These are phyloP conservation scores for Globisporangium paddicum DNA, from an alignment of 352 stramenopile species.

Conservation along the genomic window DNA sequence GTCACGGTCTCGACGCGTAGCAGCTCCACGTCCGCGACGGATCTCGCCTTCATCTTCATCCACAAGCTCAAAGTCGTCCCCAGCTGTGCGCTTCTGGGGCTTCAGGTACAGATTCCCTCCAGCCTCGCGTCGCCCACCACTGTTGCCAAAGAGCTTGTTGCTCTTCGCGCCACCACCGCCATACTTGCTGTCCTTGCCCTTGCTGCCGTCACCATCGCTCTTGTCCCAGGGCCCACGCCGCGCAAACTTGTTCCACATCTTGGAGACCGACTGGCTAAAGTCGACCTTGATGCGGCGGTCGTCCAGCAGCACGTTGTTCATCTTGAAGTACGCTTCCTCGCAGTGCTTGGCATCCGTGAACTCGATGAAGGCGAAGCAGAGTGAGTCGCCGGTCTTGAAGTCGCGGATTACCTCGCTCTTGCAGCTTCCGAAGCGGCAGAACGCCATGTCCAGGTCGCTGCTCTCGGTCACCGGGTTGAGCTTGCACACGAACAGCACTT, in stretches of 20 bases:
- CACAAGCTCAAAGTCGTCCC: conserved; percentile 14
- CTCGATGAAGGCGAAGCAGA: conserved; percentile 99
- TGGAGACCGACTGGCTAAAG: conserved; percentile 98
- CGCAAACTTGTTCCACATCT: conserved; percentile 94
- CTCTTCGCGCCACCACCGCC: background rate
- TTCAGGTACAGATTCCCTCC: conserved; percentile 38
- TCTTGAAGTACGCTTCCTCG: conserved; percentile 98
- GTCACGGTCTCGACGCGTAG: background rate
- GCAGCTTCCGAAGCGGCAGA: conserved; percentile 87
- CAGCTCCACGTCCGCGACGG: background rate
- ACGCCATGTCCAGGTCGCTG: conserved; percentile 94
- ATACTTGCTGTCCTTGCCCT: conserved; percentile 34
- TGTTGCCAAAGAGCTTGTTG: conserved; percentile 21
- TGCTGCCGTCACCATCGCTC: conserved; percentile 47
- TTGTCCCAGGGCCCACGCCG: conserved; percentile 53
- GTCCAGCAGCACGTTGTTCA: conserved; percentile 99
- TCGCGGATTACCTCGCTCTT: conserved; percentile 96
- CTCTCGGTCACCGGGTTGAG: conserved; percentile 93
- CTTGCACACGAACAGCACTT: conserved; percentile 99
- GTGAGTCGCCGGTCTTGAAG: conserved; percentile 94
- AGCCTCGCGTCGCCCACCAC: background rate
- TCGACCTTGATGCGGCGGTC: conserved; percentile 95
- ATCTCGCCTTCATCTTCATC: conserved; percentile 4
- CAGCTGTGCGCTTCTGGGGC: conserved; percentile 11
- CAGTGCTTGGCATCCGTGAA: conserved; percentile 94